Base-by-base conservation (phyloP, 371 early-diverging fungal genomes). In the Dichotomocladium elegans region DNA sequence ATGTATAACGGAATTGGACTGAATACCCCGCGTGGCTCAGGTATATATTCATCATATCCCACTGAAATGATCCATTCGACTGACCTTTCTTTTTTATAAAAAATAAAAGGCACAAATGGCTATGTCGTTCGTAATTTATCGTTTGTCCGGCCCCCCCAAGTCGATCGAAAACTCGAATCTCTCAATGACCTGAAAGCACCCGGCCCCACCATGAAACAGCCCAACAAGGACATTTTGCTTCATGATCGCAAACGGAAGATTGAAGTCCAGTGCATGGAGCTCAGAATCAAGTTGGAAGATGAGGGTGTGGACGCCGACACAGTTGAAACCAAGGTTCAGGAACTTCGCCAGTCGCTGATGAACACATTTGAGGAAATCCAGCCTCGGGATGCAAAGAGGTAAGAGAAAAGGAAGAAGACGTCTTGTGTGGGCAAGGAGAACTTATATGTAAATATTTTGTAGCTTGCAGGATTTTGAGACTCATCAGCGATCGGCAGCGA, bases 1-100 rank as follows among this genome's bases (percentile, higher is more conserved):
- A 89, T 90, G 90, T 92, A 92, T 55, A 91, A 91, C 77, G 91
- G 91, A 53, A 90, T 92, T 54, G 98, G 98, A n/a, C 83, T 98
- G 24, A 65, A 77, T 25, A 96, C 96, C 2, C 85, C 95, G 21
- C 83, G 98, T 56, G 98, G 98, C 25, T 91, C 90, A 48, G 97
- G 97, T 57, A 69, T 57, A 26, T 47, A 0, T 5, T 87, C 83
- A 10, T n/a, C n/a, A 44, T 52, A 35, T 31, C 0, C 3, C 4
- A 29, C 14, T 15, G 12, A 27, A 15, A 27, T 26, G 7, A 10
- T 11, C 3, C 24, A 45, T 9, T 50, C 8, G 19, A 42, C 41
- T 34, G 12, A 48, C 22, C 19, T 2, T 14, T 24, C 30, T 6
- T 27, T n/a, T n/a, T n/a, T n/a, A n/a, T n/a, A n/a, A n/a, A n/a